phyloP scores from a whole-genome alignment of 2,329 filamentous ascomycete genomes.

The Nemania sp. region DNA sequence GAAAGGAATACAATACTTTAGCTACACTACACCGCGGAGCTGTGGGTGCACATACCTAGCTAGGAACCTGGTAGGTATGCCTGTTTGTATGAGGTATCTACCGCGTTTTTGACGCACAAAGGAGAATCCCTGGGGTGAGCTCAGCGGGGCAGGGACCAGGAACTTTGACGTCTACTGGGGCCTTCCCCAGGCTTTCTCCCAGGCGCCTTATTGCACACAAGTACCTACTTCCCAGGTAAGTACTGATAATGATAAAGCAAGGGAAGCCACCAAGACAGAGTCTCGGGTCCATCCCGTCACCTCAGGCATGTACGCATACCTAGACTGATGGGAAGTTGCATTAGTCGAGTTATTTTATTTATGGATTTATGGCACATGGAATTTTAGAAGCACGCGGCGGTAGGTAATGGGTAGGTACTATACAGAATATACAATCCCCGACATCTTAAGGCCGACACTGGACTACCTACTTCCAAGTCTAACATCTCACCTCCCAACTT shows the following conservation, averaged over 20 bases:
- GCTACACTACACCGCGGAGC: not conserved
- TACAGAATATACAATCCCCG: too few species aligned
- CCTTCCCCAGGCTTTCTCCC: conserved; percentile 19
- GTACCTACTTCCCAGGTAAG: too few species aligned
- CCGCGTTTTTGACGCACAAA: not conserved
- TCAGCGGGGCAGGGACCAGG: conserved; percentile 29
- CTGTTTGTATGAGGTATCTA: not conserved
- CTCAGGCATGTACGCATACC: conserved; percentile 17
- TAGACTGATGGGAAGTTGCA: not conserved
- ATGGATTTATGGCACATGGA: too few species aligned
- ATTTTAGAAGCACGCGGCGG: too few species aligned
- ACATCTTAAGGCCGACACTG: too few species aligned
- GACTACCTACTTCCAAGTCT: not conserved
- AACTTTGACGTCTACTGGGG: not conserved
- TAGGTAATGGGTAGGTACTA: too few species aligned
- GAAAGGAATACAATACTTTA: not conserved
- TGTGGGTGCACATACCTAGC: too few species aligned
- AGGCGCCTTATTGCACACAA: not conserved
- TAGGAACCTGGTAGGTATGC: not conserved
- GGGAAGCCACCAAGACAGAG: conserved; percentile 32
- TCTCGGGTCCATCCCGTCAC: conserved; percentile 31
- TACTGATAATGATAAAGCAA: too few species aligned
- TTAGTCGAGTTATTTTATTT: too few species aligned
- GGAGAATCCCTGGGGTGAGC: conserved; percentile 1
- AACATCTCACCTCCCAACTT: not conserved